Conservation (phyloP, 805 yeast species). For the Alloascoidea africana region DNA sequence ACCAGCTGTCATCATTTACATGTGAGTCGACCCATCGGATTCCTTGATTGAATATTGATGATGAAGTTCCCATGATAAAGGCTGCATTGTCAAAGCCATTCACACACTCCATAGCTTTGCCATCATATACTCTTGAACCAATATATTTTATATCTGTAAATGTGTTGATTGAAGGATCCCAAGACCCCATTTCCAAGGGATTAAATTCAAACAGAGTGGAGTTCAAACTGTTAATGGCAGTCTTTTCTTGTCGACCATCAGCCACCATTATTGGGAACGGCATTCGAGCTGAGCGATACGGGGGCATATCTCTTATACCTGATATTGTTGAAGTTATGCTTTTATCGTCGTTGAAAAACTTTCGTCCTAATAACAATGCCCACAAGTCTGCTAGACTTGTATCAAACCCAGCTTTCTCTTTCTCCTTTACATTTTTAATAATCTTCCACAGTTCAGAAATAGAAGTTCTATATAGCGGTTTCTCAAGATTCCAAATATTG, state of each 20-base stretch:
- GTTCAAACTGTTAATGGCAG: conserved; percentile 38
- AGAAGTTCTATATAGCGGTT: no score
- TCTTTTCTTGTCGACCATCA: conserved; percentile 23
- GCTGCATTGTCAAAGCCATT: conserved; percentile 73
- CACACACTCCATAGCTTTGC: conserved; percentile 38
- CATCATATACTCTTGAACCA: conserved; percentile 42
- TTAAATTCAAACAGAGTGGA: conserved; percentile 37
- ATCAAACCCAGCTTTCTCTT: conserved; percentile 47
- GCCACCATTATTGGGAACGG: conserved; percentile 51
- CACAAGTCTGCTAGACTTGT: conserved; percentile 56
- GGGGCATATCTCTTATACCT: conserved; percentile 38
- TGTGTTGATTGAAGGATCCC: conserved; percentile 48
- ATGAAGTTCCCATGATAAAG: conserved; percentile 69
- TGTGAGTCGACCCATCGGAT: background rate
- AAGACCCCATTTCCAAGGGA: conserved; percentile 55
- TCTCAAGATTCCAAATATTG: conserved; percentile 16
- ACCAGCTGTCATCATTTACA: background rate
- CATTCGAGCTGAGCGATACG: conserved; percentile 41
- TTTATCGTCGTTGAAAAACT: conserved; percentile 38
- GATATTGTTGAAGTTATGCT: conserved; percentile 40
- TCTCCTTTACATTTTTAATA: conserved; percentile 8
- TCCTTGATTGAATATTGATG: conserved; percentile 40
- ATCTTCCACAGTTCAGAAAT: no score
- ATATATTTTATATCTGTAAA: conserved; percentile 47
- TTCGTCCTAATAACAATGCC: conserved; percentile 58